phyloP scores from a whole-genome alignment of 2,329 filamentous ascomycete species.

The Colletotrichum spaethianum region DNA sequence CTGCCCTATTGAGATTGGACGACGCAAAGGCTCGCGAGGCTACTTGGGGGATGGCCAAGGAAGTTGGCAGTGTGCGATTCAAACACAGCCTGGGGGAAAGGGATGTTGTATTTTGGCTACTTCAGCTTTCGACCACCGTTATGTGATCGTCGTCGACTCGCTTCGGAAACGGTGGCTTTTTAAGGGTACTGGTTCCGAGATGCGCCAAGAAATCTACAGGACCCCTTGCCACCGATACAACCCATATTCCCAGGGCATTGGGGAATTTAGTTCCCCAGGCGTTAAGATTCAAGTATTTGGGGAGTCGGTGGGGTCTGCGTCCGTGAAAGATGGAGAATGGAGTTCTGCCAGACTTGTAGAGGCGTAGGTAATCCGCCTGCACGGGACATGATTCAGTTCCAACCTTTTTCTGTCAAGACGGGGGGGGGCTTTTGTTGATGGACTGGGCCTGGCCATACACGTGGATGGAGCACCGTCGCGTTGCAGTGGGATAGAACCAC shows the following conservation, averaged over 20 bases:
- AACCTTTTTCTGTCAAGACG: constrained; percentile 2
- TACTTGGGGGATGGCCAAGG: neutral
- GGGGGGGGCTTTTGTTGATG: neutral
- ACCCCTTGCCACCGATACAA: constrained; percentile 5
- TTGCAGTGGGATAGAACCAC: neutral
- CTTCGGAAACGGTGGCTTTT: constrained; percentile 16
- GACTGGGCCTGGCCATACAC: constrained; percentile 1
- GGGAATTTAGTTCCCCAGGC: neutral
- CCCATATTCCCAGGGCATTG: neutral
- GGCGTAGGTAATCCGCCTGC: neutral
- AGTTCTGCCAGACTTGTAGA: neutral
- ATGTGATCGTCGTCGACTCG: neutral
- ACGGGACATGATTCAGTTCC: constrained; percentile 10
- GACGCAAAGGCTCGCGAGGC: neutral
- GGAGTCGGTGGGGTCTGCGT: neutral
- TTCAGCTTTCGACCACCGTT: neutral
- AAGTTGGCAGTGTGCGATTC: constrained; percentile 8
- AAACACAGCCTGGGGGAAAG: neutral
- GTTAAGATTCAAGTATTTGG: neutral
- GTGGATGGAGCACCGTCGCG: neutral
- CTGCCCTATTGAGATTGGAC: neutral
- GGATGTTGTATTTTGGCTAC: neutral
- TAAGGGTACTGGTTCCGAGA: constrained; percentile 22
- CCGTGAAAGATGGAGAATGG: neutral
- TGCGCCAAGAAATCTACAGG: neutral